phyloP scores from a whole-genome alignment of 2,329 filamentous ascomycete species.

The Colletotrichum simmondsii region DNA sequence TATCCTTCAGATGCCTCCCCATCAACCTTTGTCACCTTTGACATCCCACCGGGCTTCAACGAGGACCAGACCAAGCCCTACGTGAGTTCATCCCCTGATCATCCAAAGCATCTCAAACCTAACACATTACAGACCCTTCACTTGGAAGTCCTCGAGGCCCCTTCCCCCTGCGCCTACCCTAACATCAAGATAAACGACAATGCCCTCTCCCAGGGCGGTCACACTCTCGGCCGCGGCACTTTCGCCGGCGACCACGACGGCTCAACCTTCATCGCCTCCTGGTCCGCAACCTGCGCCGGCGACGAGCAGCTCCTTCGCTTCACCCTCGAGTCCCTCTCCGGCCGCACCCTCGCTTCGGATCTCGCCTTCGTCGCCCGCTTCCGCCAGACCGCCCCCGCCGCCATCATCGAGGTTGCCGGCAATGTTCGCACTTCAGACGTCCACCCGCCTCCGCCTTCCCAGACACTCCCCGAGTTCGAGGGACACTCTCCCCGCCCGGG shows the following conservation, averaged over 20 bases:
- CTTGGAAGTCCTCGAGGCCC: slow-evolving; percentile 57
- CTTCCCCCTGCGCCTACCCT: slow-evolving; percentile 56
- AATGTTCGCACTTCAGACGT: slow-evolving; percentile 37
- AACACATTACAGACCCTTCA: slow-evolving; percentile 46
- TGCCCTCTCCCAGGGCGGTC: slow-evolving; percentile 49
- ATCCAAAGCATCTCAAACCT: neutral
- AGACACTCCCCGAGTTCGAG: slow-evolving; percentile 24
- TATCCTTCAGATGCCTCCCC: slow-evolving; percentile 14
- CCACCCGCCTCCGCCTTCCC: slow-evolving; percentile 19
- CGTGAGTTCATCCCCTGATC: neutral
- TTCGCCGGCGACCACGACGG: slow-evolving; percentile 50
- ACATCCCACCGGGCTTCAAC: slow-evolving; percentile 18
- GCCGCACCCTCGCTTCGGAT: slow-evolving; percentile 47
- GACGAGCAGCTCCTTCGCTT: slow-evolving; percentile 58
- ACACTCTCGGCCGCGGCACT: slow-evolving; percentile 53
- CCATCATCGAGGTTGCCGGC: slow-evolving; percentile 55
- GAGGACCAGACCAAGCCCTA: slow-evolving; percentile 26
- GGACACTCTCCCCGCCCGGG: slow-evolving; percentile 30
- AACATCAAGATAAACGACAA: slow-evolving; percentile 60
- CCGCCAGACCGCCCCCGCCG: slow-evolving; percentile 54
- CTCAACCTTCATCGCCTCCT: slow-evolving; percentile 53
- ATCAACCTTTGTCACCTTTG: slow-evolving; percentile 35
- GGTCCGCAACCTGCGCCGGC: slow-evolving; percentile 59
- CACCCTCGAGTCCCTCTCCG: slow-evolving; percentile 54
- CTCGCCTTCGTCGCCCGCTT: slow-evolving; percentile 56